Conservation (phyloP, 2,329 filamentous ascomycete genomes). For the Penicillium sp. region DNA sequence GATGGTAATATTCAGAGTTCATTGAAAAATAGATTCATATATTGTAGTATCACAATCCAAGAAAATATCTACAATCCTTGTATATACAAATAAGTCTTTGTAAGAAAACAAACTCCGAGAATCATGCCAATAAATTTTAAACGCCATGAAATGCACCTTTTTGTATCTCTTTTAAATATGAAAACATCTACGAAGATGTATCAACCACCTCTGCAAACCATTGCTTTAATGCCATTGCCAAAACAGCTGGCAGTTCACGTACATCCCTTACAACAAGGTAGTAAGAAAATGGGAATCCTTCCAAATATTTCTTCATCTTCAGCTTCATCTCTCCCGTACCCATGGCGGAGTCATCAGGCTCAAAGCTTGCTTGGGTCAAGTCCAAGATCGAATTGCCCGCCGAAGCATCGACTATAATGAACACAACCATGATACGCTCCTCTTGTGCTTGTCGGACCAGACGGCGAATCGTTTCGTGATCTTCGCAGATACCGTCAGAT, state of each 20-base stretch:
- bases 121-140: conserved; percentile 3
- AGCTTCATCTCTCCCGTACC: conserved; percentile 61
- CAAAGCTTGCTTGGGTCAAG: conserved; percentile 80
- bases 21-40: neutral
- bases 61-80: neutral
- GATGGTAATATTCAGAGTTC: conserved; percentile 56
- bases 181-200: conserved; percentile 30
- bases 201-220: conserved; percentile 80
- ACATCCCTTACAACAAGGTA: conserved; percentile 93
- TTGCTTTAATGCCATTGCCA: conserved; percentile 84
- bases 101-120: conserved; percentile 2
- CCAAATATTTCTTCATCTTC: conserved; percentile 84
- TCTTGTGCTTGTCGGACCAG: conserved; percentile 84
- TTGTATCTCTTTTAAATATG: neutral
- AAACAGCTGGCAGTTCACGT: conserved; percentile 79
- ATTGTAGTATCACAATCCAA: neutral
- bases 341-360: conserved; percentile 56
- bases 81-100: neutral
- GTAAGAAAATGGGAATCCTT: conserved; percentile 94
- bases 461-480: conserved; percentile 76
- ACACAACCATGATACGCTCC: conserved; percentile 95
- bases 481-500: conserved; percentile 88
- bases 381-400: conserved; percentile 66
- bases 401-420: conserved; percentile 82
- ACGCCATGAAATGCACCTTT: conserved; percentile 15